Evolutionary conservation across 2,329 filamentous ascomycete genomes (phyloP), one percentile per base, ranked within the genome.

Genomic region (Ophiostoma tasmaniense): DNA sequence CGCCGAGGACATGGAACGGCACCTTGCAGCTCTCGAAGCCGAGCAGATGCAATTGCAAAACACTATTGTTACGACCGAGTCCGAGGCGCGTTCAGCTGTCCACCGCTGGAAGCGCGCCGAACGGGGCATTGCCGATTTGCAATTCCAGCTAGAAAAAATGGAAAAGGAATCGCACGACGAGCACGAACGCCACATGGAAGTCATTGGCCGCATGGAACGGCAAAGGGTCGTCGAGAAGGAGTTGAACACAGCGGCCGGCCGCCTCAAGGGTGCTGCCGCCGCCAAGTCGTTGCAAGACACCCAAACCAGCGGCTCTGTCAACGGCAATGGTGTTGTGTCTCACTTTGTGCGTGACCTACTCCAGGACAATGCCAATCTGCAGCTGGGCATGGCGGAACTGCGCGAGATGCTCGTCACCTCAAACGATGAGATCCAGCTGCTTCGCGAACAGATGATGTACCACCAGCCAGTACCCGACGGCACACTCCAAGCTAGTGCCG

Each of bases 301-400:
- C 3, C 83, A 85, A 37, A 85, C 85, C 73, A 81, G 81, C 3
- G 35, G 64, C 64, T 39, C 30, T 69, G 84, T 82, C 11, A 87
- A 83, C 71, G 88, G 83, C 70, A 61, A 52, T 28, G 66, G 30
- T 1, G 92, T 96, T 50, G 92, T 98, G n/a, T 93, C 92, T 25
- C 92, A 96, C 76, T 98, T 99, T 74, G 95, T 99, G 69, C 92
- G 93, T 73, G 95, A 98, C 77, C 91, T 99, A 69, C 82, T 99
- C 22, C 90, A 96, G 75, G 95, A 99, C 77, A 99, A 99, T 76
- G 92, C 93, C 11, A 97, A 92, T 74, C 81, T 99, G 62, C 95
- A 99, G 77, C 85, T 95, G 72, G 93, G 93, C 20, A 96, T 98
- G 70, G 87, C 93, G 67, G 95, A 99, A 80, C 81, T 99, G 65